These are phyloP conservation scores for Neofusicoccum sp. DNA, from an alignment of 2,329 filamentous ascomycete species.

Conservation along the genomic window DNA sequence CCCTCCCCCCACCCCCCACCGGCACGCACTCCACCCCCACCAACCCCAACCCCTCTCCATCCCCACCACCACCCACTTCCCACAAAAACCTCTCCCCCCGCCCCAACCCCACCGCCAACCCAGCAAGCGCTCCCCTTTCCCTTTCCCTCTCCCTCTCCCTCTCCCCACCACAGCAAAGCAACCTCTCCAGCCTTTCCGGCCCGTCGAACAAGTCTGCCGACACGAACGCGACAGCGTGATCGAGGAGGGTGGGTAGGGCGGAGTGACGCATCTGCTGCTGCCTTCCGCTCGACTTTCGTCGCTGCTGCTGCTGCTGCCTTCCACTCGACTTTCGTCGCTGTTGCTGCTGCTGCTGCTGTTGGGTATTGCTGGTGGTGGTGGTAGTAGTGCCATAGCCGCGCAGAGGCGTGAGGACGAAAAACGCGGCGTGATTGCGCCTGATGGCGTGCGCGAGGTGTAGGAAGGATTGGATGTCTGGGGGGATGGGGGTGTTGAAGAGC, in stretches of 20 bases:
- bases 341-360: too few relatives aligned
- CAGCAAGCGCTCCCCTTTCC: too few relatives aligned
- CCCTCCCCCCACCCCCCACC: not conserved
- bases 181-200: not conserved
- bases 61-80: not conserved
- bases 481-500: not conserved
- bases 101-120: not conserved
- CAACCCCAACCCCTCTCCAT: too few relatives aligned
- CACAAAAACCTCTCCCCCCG: not conserved
- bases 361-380: not conserved
- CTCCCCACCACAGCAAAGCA: not conserved
- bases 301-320: too few relatives aligned
- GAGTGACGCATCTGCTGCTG: too few relatives aligned
- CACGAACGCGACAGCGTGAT: not conserved
- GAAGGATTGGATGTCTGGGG: not conserved
- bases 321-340: too few relatives aligned
- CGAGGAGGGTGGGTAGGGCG: not conserved
- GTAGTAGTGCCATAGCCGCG: not conserved
- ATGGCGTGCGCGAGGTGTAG: conserved; percentile 1
- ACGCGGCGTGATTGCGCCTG: not conserved
- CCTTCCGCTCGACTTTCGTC: too few relatives aligned
- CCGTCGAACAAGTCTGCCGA: not conserved
- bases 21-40: conserved; percentile 8
- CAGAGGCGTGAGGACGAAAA: conserved; percentile 1
- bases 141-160: not conserved